Evolutionary conservation across 2,329 filamentous ascomycete genomes (phyloP), one percentile per base, ranked within the genome.

Genomic region (Curvularia lunata): DNA sequence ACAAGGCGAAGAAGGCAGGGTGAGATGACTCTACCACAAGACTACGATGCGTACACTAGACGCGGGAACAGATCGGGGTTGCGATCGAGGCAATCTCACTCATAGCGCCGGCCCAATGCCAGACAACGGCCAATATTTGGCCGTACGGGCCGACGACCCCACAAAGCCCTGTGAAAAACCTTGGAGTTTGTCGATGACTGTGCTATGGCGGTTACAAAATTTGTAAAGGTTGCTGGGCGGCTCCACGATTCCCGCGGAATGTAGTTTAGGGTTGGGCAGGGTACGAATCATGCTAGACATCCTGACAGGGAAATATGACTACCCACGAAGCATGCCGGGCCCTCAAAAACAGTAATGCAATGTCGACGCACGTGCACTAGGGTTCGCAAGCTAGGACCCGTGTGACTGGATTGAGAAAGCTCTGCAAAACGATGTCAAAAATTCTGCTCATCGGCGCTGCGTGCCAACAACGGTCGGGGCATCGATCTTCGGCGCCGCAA

Each of bases 1-100:
- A 80, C 40, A 72, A 76, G 54, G 69, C 68, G 48, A 78, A 80
- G 59, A 77, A 75, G 51, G 54, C 60, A 48, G 58, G 51, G 62
- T 67, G 48, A 62, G 48, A 30, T 18, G 43, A 51, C 34, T 52
- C 38, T 12, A 38, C 32, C 27, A 5, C 37, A 42, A 37, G 27
- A 47, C n/a, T 27, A 42, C 27, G 25, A 52, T 25, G 40, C 23
- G 27, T 30, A 30, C 28, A 12, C 9, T 49, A 47, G 42, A 19
- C 10, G 34, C 48, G 32, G 25, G 25, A 49, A 40, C 21, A 40
- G 32, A 58, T 34, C 21, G 25, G n/a, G 43, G 41, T 32, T 54
- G 40, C 47, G 55, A 54, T 54, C 45, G 43, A 48, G 45, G 37
- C 50, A 30, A 38, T 32, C 46, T 54, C 43, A 23, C 43, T 16